Percentiles rank a stretch among this genome's conserved stretches.
phyloP scores from a whole-genome alignment of 2,329 filamentous ascomycete species.

The Huntiella omanensis region DNA sequence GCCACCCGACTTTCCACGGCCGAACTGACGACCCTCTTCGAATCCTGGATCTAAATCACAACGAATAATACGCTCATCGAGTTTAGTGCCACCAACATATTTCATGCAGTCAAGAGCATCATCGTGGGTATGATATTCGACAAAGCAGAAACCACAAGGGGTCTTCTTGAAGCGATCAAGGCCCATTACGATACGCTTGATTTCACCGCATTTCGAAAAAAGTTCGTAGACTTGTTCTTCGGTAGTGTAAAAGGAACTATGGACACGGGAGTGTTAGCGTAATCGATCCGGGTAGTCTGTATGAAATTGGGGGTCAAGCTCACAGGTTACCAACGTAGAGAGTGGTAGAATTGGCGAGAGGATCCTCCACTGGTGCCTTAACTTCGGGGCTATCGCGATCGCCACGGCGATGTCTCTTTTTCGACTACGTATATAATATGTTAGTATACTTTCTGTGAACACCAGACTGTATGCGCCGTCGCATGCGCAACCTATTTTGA shows the following conservation, averaged over 20 bases:
- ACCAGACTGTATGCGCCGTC: constrained; percentile 2
- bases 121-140: constrained; percentile 96
- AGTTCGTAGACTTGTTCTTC: constrained; percentile 98
- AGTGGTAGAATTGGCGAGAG: constrained; percentile 71
- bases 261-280: neutral
- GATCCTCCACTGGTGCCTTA: constrained; percentile 38
- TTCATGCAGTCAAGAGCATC: constrained; percentile 97
- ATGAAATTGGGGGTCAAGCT: constrained; percentile 11
- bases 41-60: constrained; percentile 94
- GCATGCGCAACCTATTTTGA: constrained; percentile 9
- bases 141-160: constrained; percentile 97
- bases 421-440: constrained; percentile 25
- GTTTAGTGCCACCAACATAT: constrained; percentile 92
- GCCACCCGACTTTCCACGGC: constrained; percentile 82
- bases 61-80: constrained; percentile 90
- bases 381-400: constrained; percentile 35
- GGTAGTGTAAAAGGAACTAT: constrained; percentile 87
- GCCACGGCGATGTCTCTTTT: constrained; percentile 31
- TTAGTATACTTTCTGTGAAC: neutral
- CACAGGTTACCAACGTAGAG: constrained; percentile 95
- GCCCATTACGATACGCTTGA: constrained; percentile 96
- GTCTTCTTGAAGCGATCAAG: constrained; percentile 95
- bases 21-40: constrained; percentile 88
- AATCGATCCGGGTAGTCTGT: neutral
- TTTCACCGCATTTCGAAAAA: constrained; percentile 90